A percentile compares a stretch with the other conserved stretches of the same genome.
These are phyloP conservation scores for Cucurbita maxima DNA, from an alignment of 306 rosid species.

Conservation along the genomic window DNA sequence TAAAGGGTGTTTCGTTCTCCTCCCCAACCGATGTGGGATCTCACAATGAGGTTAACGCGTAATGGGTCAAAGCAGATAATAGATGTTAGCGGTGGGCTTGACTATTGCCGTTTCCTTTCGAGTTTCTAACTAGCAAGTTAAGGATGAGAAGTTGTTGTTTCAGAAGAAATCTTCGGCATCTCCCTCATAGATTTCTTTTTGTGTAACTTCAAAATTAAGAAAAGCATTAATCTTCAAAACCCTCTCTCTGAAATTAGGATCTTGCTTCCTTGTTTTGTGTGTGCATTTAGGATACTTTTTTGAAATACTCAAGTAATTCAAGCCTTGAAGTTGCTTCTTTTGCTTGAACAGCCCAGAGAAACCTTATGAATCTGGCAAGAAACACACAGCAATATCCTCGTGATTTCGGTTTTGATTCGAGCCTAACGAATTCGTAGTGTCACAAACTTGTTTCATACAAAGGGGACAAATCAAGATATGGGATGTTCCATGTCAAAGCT, in stretches of 20 bases:
- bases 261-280: background rate
- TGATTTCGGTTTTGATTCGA: slow-evolving; percentile 39
- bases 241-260: background rate
- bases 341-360: slow-evolving; percentile 14
- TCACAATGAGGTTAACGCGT: too few relatives aligned
- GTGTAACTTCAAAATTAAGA: slow-evolving; percentile 40
- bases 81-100: too few relatives aligned
- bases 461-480: slow-evolving; percentile 44
- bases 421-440: slow-evolving; percentile 40
- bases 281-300: background rate
- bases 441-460: background rate
- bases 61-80: too few relatives aligned
- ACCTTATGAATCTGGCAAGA: slow-evolving; percentile 52
- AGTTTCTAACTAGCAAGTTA: background rate
- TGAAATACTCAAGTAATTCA: slow-evolving; percentile 1
- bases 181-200: slow-evolving; percentile 26
- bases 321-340: slow-evolving; percentile 10
- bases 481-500: slow-evolving; percentile 87
- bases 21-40: too few relatives aligned
- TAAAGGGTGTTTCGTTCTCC: too few relatives aligned
- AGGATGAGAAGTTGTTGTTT: slow-evolving; percentile 10
- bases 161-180: slow-evolving; percentile 8
- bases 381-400: slow-evolving; percentile 21
- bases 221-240: slow-evolving; percentile 31
- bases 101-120: background rate